A percentile compares a stretch with the other conserved stretches of the same genome.
Evolutionary conservation across 768 basidiomycete species (phyloP).

Genomic region (Leucocoprinus sp.): DNA sequence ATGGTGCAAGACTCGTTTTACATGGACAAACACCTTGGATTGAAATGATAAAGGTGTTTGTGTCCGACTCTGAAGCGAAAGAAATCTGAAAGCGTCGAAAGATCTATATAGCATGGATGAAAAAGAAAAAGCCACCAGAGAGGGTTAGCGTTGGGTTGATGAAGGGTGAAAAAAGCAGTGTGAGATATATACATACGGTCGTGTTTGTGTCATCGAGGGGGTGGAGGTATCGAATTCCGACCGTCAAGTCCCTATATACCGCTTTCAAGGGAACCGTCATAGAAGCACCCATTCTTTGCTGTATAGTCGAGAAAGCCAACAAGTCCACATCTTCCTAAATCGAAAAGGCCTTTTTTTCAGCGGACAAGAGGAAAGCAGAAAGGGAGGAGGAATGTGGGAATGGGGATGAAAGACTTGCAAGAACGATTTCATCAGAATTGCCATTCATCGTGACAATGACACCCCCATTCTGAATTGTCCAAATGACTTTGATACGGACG

Average conservation of each 20-base stretch:
- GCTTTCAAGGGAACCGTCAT: conserved; percentile 63
- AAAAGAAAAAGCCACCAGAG: no score
- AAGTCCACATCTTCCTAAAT: conserved; percentile 72
- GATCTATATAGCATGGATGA: no score
- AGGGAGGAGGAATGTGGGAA: conserved; percentile 2
- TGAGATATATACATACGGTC: conserved; percentile 8
- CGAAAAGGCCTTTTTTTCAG: background rate
- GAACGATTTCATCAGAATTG: conserved; percentile 51
- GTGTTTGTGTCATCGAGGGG: conserved; percentile 24
- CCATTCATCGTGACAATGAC: conserved; percentile 27
- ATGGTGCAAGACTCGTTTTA: conserved; percentile 40
- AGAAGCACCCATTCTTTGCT: conserved; percentile 19
- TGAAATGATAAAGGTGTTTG: conserved; percentile 49
- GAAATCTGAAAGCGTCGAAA: conserved; percentile 75
- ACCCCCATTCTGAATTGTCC: conserved; percentile 39
- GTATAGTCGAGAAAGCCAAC: conserved; percentile 51
- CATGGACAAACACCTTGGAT: conserved; percentile 70
- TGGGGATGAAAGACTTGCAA: conserved; percentile 40
- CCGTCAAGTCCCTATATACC: conserved; percentile 64
- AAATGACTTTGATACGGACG: conserved; percentile 55
- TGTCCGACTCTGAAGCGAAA: conserved; percentile 42
- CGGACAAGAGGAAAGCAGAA: conserved; percentile 5
- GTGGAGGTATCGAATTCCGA: conserved; percentile 70
- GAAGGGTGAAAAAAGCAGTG: background rate
- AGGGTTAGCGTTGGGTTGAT: background rate